Base-by-base conservation (phyloP, 2,329 filamentous ascomycete genomes). In the Penicillium nordicum region DNA sequence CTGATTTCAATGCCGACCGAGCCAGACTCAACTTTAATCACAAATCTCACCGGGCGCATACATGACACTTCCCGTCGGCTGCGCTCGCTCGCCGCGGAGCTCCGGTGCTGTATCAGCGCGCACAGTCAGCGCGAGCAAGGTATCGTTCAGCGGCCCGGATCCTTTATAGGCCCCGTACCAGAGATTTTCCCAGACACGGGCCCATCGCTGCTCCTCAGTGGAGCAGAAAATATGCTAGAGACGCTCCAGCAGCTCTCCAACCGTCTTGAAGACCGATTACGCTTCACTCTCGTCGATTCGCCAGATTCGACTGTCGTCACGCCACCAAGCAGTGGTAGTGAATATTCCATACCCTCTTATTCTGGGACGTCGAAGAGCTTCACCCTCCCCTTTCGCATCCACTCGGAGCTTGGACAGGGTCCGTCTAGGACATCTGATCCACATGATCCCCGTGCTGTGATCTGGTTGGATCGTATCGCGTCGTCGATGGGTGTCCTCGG, bases 401-500 rank as follows among this genome's bases (percentile, higher is more conserved):
- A 64, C 38, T 70, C 67, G 2, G 66, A 67, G 47, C 59, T 71
- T 41, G 63, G 60, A 4, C 57, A 61, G 9, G 67, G 66, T 25
- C 64, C 66, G 0, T 64, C 63, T 2, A 53, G 50, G 40, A 58
- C 62, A 6, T 61, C 62, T n/a, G 66, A 65, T 44, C 51, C 48
- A 4, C 53, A 64, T 48, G 65, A 66, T 38, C 62, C 65, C 7
- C 59, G 58, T 23, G 64, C 63, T 11, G 64, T 66, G 5, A 69
- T 65, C 23, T 71, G 67, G 68, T 51, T 71, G 50, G 69, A 71
- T 44, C 68, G 68, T 5, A 61, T 71, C 32, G 69, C 68, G 18
- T 71, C 69, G 12, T 70, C 67, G 14, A 69, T 71, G 67, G 69
- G 69, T n/a, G 64, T 69, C 50, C 32, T 70, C n/a, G 67, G 68